Percentiles rank a stretch among this genome's conserved stretches.
These are phyloP conservation scores for Vanilla planifolia DNA, from an alignment of 106 monocot genomes.

Conservation along the genomic window DNA sequence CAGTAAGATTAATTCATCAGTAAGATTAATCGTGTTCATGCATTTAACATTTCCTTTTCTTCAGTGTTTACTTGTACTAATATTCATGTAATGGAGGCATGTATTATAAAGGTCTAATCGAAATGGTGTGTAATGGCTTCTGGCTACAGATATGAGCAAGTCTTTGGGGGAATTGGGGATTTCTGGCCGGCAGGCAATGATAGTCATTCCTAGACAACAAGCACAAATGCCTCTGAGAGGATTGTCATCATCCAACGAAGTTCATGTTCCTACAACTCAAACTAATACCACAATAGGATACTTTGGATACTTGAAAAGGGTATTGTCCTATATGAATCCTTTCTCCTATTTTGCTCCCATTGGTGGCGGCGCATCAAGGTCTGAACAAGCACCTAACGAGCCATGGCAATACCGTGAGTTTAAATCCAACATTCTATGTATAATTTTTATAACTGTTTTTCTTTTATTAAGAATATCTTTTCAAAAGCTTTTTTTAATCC, in stretches of 20 bases:
- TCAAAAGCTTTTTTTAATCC: too few species aligned
- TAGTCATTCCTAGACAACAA: conserved; percentile 55
- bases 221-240: conserved; percentile 10
- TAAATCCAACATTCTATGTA: too few species aligned
- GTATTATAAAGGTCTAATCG: too few species aligned
- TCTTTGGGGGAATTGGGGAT: conserved; percentile 66
- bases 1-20: background rate
- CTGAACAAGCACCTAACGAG: conserved; percentile 21
- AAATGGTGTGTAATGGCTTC: too few species aligned
- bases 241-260: conserved; percentile 17
- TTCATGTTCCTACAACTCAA: conserved; percentile 8
- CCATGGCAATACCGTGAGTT: conserved; percentile 50
- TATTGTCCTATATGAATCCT: conserved; percentile 70
- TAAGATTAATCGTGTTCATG: background rate
- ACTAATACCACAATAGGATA: conserved; percentile 31
- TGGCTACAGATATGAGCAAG: conserved; percentile 62
- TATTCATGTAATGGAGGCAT: background rate
- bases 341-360: conserved; percentile 60
- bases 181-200: conserved; percentile 59
- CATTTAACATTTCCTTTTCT: background rate
- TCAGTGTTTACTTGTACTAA: background rate
- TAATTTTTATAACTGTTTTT: too few species aligned
- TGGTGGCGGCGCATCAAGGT: conserved; percentile 23
- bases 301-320: conserved; percentile 55
- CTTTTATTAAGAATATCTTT: too few species aligned